Evolutionary conservation across 768 basidiomycete species (phyloP).

Genomic region (Naganishia antarctica): DNA sequence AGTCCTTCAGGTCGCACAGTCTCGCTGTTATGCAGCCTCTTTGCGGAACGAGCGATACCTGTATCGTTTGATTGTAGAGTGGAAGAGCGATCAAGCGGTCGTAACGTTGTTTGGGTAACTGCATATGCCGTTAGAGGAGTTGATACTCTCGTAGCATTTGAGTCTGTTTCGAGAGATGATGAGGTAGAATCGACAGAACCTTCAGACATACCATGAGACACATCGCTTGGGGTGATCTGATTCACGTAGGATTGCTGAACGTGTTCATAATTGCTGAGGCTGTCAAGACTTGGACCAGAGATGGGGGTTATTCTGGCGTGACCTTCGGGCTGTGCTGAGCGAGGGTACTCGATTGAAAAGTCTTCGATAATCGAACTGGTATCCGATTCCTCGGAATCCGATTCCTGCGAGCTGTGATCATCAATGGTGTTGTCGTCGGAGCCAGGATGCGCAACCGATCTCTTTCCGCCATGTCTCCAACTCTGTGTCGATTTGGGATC

Average conservation of each 20-base stretch:
- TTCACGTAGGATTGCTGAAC: not conserved
- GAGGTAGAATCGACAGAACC: no score
- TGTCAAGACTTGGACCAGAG: not conserved
- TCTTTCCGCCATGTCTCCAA: not conserved
- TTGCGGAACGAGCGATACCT: not conserved
- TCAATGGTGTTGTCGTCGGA: no score
- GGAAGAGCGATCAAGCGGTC: not conserved
- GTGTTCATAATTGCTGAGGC: conserved; percentile 6
- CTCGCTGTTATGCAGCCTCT: not conserved
- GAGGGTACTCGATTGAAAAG: not conserved
- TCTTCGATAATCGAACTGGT: not conserved
- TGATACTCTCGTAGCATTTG: not conserved
- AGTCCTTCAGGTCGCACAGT: not conserved
- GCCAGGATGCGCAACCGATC: not conserved
- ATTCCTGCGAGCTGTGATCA: not conserved
- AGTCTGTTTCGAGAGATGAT: not conserved
- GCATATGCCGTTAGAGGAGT: conserved; percentile 7
- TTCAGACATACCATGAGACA: no score
- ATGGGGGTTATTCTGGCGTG: not conserved
- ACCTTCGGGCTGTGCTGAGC: not conserved
- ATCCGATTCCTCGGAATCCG: not conserved
- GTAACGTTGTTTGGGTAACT: not conserved
- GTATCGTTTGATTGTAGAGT: not conserved
- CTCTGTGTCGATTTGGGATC: not conserved
- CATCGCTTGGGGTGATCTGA: no score